phyloP scores from a whole-genome alignment of 768 basidiomycete genomes.

The Dioszegia crocea region DNA sequence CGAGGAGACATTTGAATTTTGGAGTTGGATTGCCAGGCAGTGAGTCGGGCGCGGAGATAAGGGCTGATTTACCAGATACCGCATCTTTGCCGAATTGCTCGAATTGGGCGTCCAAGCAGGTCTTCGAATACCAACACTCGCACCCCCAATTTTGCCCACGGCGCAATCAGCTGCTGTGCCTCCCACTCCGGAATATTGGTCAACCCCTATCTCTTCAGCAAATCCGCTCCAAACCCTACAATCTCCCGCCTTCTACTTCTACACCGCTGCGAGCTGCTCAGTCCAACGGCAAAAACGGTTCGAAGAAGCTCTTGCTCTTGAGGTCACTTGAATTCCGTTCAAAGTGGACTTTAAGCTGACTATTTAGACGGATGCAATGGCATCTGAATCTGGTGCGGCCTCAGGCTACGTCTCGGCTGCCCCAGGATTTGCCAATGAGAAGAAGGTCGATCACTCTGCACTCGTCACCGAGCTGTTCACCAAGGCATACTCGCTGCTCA shows the following conservation, averaged over 20 bases:
- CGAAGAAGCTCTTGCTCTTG: slow-evolving; percentile 57
- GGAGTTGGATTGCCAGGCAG: slow-evolving; percentile 96
- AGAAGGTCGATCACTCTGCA: slow-evolving; percentile 81
- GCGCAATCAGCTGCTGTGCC: slow-evolving; percentile 29
- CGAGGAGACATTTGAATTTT: slow-evolving; percentile 92
- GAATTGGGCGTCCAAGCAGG: slow-evolving; percentile 66
- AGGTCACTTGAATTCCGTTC: slow-evolving; percentile 52
- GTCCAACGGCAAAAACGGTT: slow-evolving; percentile 70
- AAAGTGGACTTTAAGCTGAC: neutral
- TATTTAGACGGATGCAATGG: slow-evolving; percentile 19
- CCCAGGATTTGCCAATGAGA: slow-evolving; percentile 81
- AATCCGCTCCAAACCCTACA: slow-evolving; percentile 80
- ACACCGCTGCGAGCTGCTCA: slow-evolving; percentile 79
- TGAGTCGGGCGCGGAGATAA: slow-evolving; percentile 51
- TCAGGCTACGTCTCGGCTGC: slow-evolving; percentile 48
- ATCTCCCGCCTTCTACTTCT: slow-evolving; percentile 89
- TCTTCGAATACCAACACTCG: slow-evolving; percentile 32
- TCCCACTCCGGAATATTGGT: slow-evolving; percentile 57
- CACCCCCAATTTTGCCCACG: slow-evolving; percentile 35
- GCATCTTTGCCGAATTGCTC: slow-evolving; percentile 82
- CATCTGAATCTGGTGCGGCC: slow-evolving; percentile 25
- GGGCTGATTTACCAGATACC: slow-evolving; percentile 58
- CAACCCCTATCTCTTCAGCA: slow-evolving; percentile 61
- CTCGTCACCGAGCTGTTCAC: slow-evolving; percentile 90
- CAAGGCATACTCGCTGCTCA: slow-evolving; percentile 89